phyloP scores from a whole-genome alignment of 768 basidiomycete species.

The Tulasnella sp. region DNA sequence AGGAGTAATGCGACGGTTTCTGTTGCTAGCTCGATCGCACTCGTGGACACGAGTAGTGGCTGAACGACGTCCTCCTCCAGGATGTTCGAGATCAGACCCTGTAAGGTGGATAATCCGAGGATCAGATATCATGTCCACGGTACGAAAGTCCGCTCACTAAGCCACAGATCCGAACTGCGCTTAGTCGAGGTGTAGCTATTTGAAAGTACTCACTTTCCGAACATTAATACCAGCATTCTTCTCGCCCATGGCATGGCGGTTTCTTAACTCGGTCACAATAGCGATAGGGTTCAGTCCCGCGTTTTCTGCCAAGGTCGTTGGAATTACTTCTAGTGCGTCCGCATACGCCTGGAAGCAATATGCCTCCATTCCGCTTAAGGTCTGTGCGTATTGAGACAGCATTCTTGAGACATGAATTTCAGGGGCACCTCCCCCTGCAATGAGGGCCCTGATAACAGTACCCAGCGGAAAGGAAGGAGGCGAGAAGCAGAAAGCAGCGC shows the following conservation, averaged over 20 bases:
- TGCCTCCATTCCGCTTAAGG: conserved; percentile 95
- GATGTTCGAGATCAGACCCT: conserved; percentile 97
- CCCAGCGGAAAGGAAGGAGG: conserved; percentile 3
- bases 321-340: conserved; percentile 95
- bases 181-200: neutral
- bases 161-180: neutral
- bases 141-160: too few relatives aligned
- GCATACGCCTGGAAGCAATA: conserved; percentile 99
- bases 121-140: neutral
- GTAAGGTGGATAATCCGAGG: conserved; percentile 1
- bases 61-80: conserved; percentile 96
- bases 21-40: conserved; percentile 88
- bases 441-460: conserved; percentile 58
- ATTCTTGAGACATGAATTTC: conserved; percentile 94
- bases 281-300: conserved; percentile 96
- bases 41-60: conserved; percentile 88
- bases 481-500: neutral
- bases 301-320: conserved; percentile 95
- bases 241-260: conserved; percentile 93
- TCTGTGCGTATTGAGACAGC: conserved; percentile 83
- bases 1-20: conserved; percentile 95
- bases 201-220: conserved; percentile 59
- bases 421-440: conserved; percentile 93
- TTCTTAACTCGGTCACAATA: conserved; percentile 95
- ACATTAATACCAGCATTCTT: conserved; percentile 96